Conservation (phyloP, 192 early-diverging fungal genomes). For the Nowakowskiella sp. region DNA sequence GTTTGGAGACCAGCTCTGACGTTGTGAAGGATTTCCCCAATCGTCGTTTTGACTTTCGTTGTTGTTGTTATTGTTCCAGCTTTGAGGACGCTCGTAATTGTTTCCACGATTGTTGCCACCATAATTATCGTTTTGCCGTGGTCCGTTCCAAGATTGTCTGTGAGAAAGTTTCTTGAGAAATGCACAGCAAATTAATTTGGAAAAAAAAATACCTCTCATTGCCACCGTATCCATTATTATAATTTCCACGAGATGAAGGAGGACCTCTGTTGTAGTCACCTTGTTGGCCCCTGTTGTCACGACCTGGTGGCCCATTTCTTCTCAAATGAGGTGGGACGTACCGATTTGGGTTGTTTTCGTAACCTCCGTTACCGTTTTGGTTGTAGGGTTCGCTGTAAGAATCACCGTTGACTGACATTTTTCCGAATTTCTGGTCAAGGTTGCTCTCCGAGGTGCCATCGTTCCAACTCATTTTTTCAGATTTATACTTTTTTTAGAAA, state of each 20-base stretch:
- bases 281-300: not conserved
- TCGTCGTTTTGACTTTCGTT: not conserved
- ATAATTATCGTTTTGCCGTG: not conserved
- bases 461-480: too few relatives aligned
- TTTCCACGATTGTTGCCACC: not conserved
- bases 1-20: not conserved
- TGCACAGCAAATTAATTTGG: not conserved
- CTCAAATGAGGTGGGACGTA: not conserved
- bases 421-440: conserved; percentile 18
- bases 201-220: not conserved
- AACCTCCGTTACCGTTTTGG: conserved; percentile 7
- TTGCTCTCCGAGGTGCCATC: too few relatives aligned
- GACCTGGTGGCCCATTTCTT: not conserved
- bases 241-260: not conserved
- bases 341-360: not conserved
- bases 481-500: too few relatives aligned
- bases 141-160: not conserved
- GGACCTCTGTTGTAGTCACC: conserved; percentile 13
- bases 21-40: not conserved
- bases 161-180: not conserved
- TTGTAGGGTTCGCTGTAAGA: too few relatives aligned
- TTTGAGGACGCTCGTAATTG: not conserved
- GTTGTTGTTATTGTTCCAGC: not conserved
- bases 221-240: not conserved
- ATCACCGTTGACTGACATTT: conserved; percentile 7